phyloP scores from a whole-genome alignment of 495 filamentous ascomycete genomes.

The Aspergillus conjunctus region DNA sequence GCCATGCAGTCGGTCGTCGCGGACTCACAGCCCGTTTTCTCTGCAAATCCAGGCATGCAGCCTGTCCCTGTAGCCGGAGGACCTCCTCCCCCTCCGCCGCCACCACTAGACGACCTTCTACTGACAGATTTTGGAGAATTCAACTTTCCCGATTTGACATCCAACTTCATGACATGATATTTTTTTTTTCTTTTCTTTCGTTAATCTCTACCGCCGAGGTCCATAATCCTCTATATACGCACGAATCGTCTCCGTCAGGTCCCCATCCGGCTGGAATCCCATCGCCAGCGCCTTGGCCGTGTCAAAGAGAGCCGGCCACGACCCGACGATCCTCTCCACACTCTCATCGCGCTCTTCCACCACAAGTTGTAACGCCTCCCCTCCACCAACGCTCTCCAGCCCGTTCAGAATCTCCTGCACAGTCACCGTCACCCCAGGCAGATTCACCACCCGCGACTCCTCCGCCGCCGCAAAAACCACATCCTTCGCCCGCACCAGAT shows the following conservation, averaged over 20 bases:
- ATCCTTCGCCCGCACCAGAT: constrained; percentile 9
- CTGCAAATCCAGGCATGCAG: not conserved
- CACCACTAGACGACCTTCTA: constrained; percentile 11
- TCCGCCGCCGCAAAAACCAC: not conserved
- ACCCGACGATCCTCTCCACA: constrained; percentile 7
- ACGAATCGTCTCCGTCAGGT: constrained; percentile 6
- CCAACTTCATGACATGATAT: constrained; percentile 14
- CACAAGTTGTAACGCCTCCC: not conserved
- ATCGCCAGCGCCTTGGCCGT: not conserved
- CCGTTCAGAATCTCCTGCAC: constrained; percentile 3
- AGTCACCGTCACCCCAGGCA: constrained; percentile 4
- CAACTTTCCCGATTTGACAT: constrained; percentile 16
- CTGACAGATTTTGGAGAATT: constrained; percentile 14
- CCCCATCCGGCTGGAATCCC: constrained; percentile 8
- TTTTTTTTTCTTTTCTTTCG: not conserved
- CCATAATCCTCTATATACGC: constrained; percentile 15
- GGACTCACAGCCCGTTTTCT: constrained; percentile 5
- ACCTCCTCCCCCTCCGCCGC: too few relatives aligned
- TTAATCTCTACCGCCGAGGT: not conserved
- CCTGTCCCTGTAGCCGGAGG: constrained; percentile 6
- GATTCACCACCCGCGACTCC: constrained; percentile 6
- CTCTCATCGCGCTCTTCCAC: not conserved
- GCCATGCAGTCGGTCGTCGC: not conserved
- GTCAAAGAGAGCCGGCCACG: constrained; percentile 10
- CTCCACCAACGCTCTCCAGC: not conserved